Base-by-base conservation (phyloP, 2,329 filamentous ascomycete species). In the Fusarium graminum region DNA sequence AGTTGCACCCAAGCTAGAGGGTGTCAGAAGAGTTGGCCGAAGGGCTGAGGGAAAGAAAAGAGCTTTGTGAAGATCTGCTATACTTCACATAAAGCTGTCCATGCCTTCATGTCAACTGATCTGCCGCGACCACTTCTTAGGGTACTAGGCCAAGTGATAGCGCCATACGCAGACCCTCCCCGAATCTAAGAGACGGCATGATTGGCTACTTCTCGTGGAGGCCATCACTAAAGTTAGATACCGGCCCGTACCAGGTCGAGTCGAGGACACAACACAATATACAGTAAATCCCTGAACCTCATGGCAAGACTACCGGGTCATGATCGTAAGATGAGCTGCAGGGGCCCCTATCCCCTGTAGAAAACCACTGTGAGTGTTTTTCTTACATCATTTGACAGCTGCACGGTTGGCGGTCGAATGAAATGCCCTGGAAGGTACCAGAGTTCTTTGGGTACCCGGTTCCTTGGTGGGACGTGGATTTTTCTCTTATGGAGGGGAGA, bases 401-500 rank as follows among this genome's bases (percentile, higher is more conserved):
- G 25, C 28, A 42, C 22, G 22, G 42, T 54, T 47, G 12, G 29
- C 25, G 44, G 30, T 36, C 42, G 19, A 41, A 34, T 52, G 25
- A 47, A 50, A 41, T 66, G 62, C 40, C 40, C 42, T 58, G 46
- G 40, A 58, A 34, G 59, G 40, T 25, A 29, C 25, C 7, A 16
- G 22, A 36, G 22, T 28, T 50, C 57, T 63, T n/a, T 36, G 11
- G 16, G 34, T 53, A 42, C 22, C 22, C 22, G 22, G 36, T 44
- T 49, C 44, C 60, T 60, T 46, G 52, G 63, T 58, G 56, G 58
- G 50, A 66, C 52, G 32, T 52, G 40, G 32, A n/a, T 29, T 38
- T 58, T 58, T 43, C 51, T 17, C 14, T 14, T 17, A 34, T 7
- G 14, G 32, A 34, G 32, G 32, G 32, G 32, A 34, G n/a, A 34